A percentile compares a stretch with the other conserved stretches of the same genome.
These are phyloP conservation scores for Alternaria sp. DNA, from an alignment of 2,329 filamentous ascomycete species.

Conservation along the genomic window DNA sequence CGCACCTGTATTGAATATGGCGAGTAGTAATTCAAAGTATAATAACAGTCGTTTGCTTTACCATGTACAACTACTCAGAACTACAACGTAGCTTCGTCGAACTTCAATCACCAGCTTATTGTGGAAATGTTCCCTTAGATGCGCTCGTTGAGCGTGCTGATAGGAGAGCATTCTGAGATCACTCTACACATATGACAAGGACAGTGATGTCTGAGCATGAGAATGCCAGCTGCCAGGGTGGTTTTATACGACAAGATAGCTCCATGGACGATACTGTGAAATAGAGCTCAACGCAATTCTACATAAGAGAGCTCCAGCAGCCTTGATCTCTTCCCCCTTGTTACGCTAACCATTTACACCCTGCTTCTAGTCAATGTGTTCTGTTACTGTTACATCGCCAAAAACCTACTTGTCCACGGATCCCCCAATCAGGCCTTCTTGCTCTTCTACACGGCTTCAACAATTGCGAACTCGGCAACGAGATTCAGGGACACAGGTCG, in stretches of 20 bases:
- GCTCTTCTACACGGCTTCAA: neutral
- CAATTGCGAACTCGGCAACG: neutral
- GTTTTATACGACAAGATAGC: neutral
- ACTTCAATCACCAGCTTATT: neutral
- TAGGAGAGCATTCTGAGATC: neutral
- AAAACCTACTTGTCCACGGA: neutral
- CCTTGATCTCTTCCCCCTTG: neutral
- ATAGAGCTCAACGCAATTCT: neutral
- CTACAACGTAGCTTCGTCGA: neutral
- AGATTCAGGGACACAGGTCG: neutral
- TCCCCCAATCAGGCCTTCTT: neutral
- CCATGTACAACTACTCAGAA: neutral
- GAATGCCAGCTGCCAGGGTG: neutral
- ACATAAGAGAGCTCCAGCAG: neutral
- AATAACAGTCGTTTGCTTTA: neutral
- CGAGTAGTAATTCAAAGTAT: constrained; percentile 1
- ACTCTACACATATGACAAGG: neutral
- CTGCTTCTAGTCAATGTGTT: neutral
- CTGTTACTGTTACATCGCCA: neutral
- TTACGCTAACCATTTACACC: neutral
- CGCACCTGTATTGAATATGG: neutral
- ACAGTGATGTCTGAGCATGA: neutral
- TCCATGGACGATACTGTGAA: neutral
- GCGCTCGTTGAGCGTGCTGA: neutral
- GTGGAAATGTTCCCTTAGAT: neutral